Base-by-base conservation (phyloP, 495 filamentous ascomycete species). In the Haplographium delicatum region DNA sequence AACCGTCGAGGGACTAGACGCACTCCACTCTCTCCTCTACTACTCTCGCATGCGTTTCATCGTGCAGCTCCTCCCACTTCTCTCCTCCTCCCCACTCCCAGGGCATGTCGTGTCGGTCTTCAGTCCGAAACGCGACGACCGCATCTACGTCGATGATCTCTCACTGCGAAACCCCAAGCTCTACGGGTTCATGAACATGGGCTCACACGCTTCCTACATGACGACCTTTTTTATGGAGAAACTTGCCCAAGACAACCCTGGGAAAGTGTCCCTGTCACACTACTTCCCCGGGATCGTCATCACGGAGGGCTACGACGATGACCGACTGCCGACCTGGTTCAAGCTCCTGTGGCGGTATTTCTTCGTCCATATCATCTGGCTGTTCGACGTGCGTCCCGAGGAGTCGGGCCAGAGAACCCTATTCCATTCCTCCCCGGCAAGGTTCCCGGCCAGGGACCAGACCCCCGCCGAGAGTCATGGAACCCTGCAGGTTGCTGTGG, bases 231-330 rank as follows among this genome's bases (percentile, higher is more conserved):
- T 40, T 15, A 51, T 70, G 16, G 66, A 69, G 27, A 30, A 53
- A 13, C 30, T 71, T 0, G 64, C 67, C 0, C 11, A 19, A 0
- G 7, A 47, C 26, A 23, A 56, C 20, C 16, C 40, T 22, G 35
- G 22, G 0, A 40, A 65, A 22, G 61, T 62, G 0, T 24, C 37
- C 0, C 51, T 70, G 1, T 61, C 64, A 7, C 68, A 72, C 47
- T 50, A 50, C 18, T 71, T 59, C 50, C 70, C 68, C 3, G 67
- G 69, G 1, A 28, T 68, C 2, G 67, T 70, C 2, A 31, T 51
- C 0, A 69, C 65, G 13, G 43, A 42, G 10, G 23, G 22, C 5
- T 47, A 53, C 38, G n/a, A 22, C 10, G 13, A 40, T 7, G 31
- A 30, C 7, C 22, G 5, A 25, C 11, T 44, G 7, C 51, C 46